Conservation (phyloP, 192 early-diverging fungal species). For the Umbelopsis isabellina region DNA sequence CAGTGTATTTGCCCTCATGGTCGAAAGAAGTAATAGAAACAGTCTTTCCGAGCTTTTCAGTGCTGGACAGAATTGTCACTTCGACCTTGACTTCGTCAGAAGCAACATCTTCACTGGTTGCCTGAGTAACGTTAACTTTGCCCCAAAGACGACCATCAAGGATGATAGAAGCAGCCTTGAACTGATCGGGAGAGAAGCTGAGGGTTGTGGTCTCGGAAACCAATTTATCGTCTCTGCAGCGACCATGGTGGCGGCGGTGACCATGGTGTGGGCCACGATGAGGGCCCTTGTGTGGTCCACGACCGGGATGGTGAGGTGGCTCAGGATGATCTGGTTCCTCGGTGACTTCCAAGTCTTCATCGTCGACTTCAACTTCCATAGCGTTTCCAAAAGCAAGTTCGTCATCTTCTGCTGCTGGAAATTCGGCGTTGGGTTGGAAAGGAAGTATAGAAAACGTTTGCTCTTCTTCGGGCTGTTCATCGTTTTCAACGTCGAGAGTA, state of each 20-base stretch:
- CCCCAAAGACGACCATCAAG: slow-evolving; percentile 21
- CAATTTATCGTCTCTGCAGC: neutral
- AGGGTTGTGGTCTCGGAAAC: slow-evolving; percentile 12
- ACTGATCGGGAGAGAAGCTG: slow-evolving; percentile 35
- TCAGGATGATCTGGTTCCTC: neutral
- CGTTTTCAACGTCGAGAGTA: neutral
- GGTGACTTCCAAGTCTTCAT: neutral
- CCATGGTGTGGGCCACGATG: neutral
- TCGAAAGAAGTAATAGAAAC: slow-evolving; percentile 26
- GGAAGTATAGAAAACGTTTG: slow-evolving; percentile 1
- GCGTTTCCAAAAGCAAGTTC: too few species aligned
- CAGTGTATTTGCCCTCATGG: slow-evolving; percentile 31
- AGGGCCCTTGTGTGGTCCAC: neutral
- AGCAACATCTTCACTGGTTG: neutral
- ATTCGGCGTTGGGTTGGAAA: neutral
- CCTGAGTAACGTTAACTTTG: slow-evolving; percentile 15
- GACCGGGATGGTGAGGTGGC: neutral
- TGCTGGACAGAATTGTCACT: slow-evolving; percentile 20
- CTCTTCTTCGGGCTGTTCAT: neutral
- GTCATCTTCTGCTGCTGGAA: neutral
- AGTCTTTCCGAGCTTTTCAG: slow-evolving; percentile 4
- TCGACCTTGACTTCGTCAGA: slow-evolving; percentile 26
- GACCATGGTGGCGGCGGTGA: slow-evolving; percentile 2
- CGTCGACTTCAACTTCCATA: too few species aligned
- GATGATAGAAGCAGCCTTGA: slow-evolving; percentile 24